Base-by-base conservation (phyloP, 2,329 filamentous ascomycete genomes). In the Penicillium italicum region DNA sequence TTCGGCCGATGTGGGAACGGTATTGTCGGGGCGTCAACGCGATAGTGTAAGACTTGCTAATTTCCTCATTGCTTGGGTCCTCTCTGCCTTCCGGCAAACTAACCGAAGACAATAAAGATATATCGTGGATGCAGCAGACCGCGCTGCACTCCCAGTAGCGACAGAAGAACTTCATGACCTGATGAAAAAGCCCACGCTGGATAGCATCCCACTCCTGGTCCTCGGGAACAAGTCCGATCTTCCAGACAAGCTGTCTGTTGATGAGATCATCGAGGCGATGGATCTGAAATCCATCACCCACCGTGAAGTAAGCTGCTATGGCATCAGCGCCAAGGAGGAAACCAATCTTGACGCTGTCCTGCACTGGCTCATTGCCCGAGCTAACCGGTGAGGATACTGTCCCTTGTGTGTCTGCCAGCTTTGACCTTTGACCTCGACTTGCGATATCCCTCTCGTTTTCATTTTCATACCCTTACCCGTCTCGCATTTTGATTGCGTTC, bases 1-100 rank as follows among this genome's bases (percentile, higher is more conserved):
- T 97, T 79, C 89, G 94, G 70, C 90, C 90, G 66, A 99, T 99
- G 94, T 99, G 94, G 94, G 94, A 99, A 80, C 84, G 94, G 70
- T 99, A 99, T 76, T 97, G 94, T 77, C 90, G 92, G 62, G 94
- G 91, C 50, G 94, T 97, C 65, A 96, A 96, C 77, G 93, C 93
- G 66, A 97, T 99, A 66, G 90, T 99, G 83, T 87, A 81, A 74
- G 81, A 60, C 47, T 50, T 10, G 7, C 14, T 42, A 14, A 5
- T 28, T 31, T n/a, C 30, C 20, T 18, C 18, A 50, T 40, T 34
- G 14, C 26, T 51, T 28, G 34, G 18, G 12, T 16, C 28, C 12
- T 30, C 26, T 18, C 3, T 26, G 5, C 3, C 16, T n/a, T 20
- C 18, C 33, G 18, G 9, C 18, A 40, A 43, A 16, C 33, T 41